Conservation (phyloP, 73 alveolate species). For the Paramecium pentaurelia region DNA sequence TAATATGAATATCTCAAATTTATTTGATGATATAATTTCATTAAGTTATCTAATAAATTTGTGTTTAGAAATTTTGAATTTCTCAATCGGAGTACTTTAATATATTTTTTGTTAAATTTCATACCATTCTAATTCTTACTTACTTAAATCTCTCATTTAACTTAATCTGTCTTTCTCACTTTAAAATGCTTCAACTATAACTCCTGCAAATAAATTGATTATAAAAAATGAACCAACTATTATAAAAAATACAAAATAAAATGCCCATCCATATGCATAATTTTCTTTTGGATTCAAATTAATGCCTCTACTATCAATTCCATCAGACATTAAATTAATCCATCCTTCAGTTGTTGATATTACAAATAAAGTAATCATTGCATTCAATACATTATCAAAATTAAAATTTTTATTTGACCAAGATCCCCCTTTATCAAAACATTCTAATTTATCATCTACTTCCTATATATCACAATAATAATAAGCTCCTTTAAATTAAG, state of each 20-base stretch:
- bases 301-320: constrained; percentile 56
- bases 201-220: constrained; percentile 71
- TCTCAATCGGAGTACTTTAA: constrained; percentile 40
- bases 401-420: constrained; percentile 60
- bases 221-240: constrained; percentile 65
- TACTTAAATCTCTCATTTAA: constrained; percentile 48
- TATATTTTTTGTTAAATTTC: constrained; percentile 52
- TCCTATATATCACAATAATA: constrained; percentile 52
- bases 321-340: constrained; percentile 66
- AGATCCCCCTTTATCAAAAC: constrained; percentile 60
- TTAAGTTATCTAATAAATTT: not conserved
- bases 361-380: constrained; percentile 62
- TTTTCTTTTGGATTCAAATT: constrained; percentile 41
- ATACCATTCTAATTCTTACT: constrained; percentile 61
- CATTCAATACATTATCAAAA: constrained; percentile 64
- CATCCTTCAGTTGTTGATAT: constrained; percentile 70
- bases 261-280: constrained; percentile 54
- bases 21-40: not conserved
- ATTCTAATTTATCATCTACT: constrained; percentile 60
- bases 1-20: constrained; percentile 60
- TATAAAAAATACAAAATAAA: constrained; percentile 67
- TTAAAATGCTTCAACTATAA: constrained; percentile 63
- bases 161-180: constrained; percentile 61
- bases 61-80: constrained; percentile 16
- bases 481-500: constrained; percentile 74